phyloP scores from a whole-genome alignment of 176 grass and related monocot species.

The Aegilops sharonensis region DNA sequence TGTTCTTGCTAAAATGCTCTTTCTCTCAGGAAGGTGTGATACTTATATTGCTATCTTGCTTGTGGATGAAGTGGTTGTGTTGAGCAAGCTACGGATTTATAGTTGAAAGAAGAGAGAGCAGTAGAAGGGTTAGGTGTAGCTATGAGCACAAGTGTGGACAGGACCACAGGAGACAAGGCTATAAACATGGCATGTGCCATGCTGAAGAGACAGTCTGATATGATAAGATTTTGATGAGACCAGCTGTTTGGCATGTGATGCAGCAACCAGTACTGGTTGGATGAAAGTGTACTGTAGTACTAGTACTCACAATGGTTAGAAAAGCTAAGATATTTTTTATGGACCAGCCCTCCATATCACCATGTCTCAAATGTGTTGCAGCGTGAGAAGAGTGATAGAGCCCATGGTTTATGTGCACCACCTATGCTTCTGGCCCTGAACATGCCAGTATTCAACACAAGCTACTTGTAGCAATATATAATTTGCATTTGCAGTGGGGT shows the following conservation, averaged over 20 bases:
- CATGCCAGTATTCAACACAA: background rate
- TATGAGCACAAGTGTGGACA: background rate
- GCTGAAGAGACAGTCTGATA: background rate
- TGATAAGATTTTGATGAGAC: constrained; percentile 13
- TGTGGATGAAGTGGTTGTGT: background rate
- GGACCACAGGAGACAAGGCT: constrained; percentile 9
- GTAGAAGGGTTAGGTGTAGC: background rate
- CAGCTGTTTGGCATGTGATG: constrained; percentile 9
- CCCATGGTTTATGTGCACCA: background rate
- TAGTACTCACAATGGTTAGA: background rate
- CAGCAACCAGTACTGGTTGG: background rate
- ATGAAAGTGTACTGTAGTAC: background rate
- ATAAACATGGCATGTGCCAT: constrained; percentile 30
- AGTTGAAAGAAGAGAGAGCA: background rate
- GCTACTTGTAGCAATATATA: background rate
- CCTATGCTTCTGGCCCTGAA: background rate
- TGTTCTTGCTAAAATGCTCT: constrained; percentile 3
- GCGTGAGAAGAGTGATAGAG: background rate
- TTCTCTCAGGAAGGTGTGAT: background rate
- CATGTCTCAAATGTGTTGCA: background rate
- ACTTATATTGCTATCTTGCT: background rate
- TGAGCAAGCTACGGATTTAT: constrained; percentile 21
- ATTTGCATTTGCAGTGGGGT: background rate
- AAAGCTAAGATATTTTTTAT: background rate
- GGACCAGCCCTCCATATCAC: background rate